Percentiles rank a stretch among this genome's conserved stretches.
phyloP scores from a whole-genome alignment of 2,329 filamentous ascomycete species.

The Leptodontidium sp. region DNA sequence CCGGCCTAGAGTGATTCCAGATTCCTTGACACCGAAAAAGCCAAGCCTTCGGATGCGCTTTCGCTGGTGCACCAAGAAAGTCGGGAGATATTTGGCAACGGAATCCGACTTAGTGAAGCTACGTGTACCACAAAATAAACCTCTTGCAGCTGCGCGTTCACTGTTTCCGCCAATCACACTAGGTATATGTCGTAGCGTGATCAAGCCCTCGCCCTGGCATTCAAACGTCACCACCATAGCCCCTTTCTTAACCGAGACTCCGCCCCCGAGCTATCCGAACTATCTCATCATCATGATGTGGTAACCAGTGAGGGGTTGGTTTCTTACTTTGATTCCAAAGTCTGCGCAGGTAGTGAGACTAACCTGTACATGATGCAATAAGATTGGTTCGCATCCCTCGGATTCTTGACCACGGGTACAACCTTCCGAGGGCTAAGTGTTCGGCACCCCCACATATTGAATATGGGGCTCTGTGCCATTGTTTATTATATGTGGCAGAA shows the following conservation, averaged over 20 bases:
- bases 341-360: background rate
- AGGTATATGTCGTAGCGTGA: background rate
- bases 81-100: conserved; percentile 5
- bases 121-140: conserved; percentile 3
- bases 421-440: background rate
- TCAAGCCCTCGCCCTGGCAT: conserved; percentile 1
- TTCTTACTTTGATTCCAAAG: conserved; percentile 9
- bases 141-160: background rate
- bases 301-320: background rate
- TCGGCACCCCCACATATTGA: background rate
- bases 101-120: conserved; percentile 17
- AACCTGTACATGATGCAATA: background rate
- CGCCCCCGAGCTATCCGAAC: conserved; percentile 13
- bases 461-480: background rate
- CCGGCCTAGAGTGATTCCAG: background rate
- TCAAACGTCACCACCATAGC: conserved; percentile 7
- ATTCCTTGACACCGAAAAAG: background rate
- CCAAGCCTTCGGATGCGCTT: conserved; percentile 4
- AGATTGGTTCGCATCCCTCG: background rate
- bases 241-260: conserved; percentile 13
- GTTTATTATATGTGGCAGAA: no score
- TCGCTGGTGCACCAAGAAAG: conserved; percentile 1
- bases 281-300: conserved; percentile 1
- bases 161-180: background rate
- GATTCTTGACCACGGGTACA: background rate